Evolutionary conservation across 805 yeast species (phyloP).

Genomic region (Starmerella roubikii): DNA sequence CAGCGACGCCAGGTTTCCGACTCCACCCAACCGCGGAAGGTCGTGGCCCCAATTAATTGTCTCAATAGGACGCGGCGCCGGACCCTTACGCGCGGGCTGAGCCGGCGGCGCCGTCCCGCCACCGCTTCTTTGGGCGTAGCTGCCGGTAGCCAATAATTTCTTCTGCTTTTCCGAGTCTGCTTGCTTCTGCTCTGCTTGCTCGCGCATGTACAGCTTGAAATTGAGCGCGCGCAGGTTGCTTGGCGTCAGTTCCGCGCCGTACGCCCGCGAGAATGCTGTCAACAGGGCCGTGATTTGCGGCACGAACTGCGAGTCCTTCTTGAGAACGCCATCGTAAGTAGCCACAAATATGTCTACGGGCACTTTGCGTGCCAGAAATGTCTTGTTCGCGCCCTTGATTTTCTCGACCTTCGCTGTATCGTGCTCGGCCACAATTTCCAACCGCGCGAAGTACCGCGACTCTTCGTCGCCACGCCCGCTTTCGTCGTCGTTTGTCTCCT

Average conservation of each 20-base stretch:
- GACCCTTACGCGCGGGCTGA: background rate
- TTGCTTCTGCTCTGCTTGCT: slow-evolving; percentile 3
- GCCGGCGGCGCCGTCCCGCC: background rate
- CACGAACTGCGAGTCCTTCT: background rate
- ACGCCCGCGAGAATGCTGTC: slow-evolving; percentile 10
- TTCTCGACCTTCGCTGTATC: slow-evolving; percentile 21
- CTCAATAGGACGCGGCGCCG: slow-evolving; percentile 3
- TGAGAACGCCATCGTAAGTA: slow-evolving; percentile 18
- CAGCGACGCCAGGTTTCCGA: slow-evolving; percentile 5
- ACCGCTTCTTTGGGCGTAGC: background rate
- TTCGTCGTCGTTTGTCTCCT: background rate
- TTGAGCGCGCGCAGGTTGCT: slow-evolving; percentile 1
- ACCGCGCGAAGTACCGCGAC: slow-evolving; percentile 18
- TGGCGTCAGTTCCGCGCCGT: background rate
- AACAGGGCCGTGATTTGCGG: slow-evolving; percentile 18
- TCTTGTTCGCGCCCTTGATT: slow-evolving; percentile 15
- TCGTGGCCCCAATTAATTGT: slow-evolving; percentile 10
- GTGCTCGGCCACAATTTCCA: slow-evolving; percentile 24
- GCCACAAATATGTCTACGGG: slow-evolving; percentile 18
- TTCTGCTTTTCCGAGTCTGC: background rate
- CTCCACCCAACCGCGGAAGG: slow-evolving; percentile 2
- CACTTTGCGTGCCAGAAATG: slow-evolving; percentile 15
- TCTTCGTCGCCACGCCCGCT: background rate
- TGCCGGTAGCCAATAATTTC: background rate
- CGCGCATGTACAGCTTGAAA: slow-evolving; percentile 5